These are phyloP conservation scores for Purpureocillium takamizusanense DNA, from an alignment of 2,329 filamentous ascomycete species.

Conservation along the genomic window DNA sequence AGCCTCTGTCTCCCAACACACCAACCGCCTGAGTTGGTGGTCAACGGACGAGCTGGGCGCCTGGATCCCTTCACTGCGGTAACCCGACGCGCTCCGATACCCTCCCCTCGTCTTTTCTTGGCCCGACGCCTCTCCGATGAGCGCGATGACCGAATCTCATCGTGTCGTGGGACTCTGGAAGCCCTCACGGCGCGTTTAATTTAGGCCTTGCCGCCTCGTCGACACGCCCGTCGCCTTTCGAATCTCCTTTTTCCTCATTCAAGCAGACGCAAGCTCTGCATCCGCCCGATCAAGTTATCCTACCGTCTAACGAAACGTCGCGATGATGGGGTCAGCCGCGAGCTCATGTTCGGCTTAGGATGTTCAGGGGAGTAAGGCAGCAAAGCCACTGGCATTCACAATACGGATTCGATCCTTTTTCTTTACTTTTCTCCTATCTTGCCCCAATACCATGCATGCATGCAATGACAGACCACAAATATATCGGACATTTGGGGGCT, in stretches of 20 bases:
- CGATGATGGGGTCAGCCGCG: neutral
- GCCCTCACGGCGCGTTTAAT: too few relatives aligned
- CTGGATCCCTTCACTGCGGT: too few relatives aligned
- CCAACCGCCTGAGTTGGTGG: too few relatives aligned
- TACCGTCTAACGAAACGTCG: neutral
- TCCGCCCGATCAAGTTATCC: neutral
- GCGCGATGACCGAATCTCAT: too few relatives aligned
- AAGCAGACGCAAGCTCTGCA: too few relatives aligned
- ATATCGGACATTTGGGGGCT: neutral
- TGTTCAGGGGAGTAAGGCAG: neutral
- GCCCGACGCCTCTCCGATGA: neutral
- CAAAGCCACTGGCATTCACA: neutral
- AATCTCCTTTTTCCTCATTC: too few relatives aligned
- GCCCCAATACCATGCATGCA: constrained; percentile 1
- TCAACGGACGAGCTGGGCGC: too few relatives aligned
- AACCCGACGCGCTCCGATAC: neutral
- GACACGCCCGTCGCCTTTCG: neutral
- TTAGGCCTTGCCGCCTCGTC: too few relatives aligned
- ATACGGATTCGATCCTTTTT: constrained; percentile 1
- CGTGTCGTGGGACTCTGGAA: too few relatives aligned
- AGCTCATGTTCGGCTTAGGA: neutral
- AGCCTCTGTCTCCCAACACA: constrained; percentile 1
- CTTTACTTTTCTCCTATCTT: neutral
- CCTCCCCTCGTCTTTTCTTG: neutral
- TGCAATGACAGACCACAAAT: constrained; percentile 1